These are phyloP conservation scores for Exophiala spinifera DNA, from an alignment of 2,329 filamentous ascomycete genomes.

Conservation along the genomic window DNA sequence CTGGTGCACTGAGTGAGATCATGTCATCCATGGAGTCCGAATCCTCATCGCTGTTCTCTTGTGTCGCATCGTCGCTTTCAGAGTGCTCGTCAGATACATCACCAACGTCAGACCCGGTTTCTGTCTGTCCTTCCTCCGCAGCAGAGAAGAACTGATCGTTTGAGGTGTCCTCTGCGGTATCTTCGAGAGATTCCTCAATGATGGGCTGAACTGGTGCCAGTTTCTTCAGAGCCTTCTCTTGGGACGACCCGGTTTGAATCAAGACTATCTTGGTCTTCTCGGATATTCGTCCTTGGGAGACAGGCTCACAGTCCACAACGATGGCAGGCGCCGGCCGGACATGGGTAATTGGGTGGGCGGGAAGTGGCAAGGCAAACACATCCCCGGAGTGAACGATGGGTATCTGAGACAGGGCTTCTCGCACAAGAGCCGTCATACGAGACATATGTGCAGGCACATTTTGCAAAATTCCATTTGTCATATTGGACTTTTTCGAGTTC, in stretches of 20 bases:
- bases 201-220: slow-evolving; percentile 49
- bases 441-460: slow-evolving; percentile 21
- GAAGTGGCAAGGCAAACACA: slow-evolving; percentile 71
- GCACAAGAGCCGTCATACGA: slow-evolving; percentile 53
- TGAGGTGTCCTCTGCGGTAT: slow-evolving; percentile 73
- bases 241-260: slow-evolving; percentile 50
- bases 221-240: slow-evolving; percentile 41
- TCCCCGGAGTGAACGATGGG: slow-evolving; percentile 82
- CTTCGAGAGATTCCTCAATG: slow-evolving; percentile 58
- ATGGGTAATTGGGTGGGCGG: slow-evolving; percentile 80
- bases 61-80: slow-evolving; percentile 53
- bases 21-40: slow-evolving; percentile 91
- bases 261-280: slow-evolving; percentile 81
- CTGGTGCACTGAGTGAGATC: slow-evolving; percentile 81
- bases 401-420: slow-evolving; percentile 69
- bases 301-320: slow-evolving; percentile 90
- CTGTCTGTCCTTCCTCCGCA: slow-evolving; percentile 66
- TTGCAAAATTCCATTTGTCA: slow-evolving; percentile 16
- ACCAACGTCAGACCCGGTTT: slow-evolving; percentile 49
- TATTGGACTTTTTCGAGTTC: slow-evolving; percentile 19
- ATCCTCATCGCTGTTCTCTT: slow-evolving; percentile 66
- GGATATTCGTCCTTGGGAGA: slow-evolving; percentile 78
- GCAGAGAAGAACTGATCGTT: slow-evolving; percentile 93
- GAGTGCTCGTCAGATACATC: slow-evolving; percentile 58
- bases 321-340: slow-evolving; percentile 78